Evolutionary conservation across 2,329 filamentous ascomycete genomes (phyloP).

Genomic region (Penicillium paneum): DNA sequence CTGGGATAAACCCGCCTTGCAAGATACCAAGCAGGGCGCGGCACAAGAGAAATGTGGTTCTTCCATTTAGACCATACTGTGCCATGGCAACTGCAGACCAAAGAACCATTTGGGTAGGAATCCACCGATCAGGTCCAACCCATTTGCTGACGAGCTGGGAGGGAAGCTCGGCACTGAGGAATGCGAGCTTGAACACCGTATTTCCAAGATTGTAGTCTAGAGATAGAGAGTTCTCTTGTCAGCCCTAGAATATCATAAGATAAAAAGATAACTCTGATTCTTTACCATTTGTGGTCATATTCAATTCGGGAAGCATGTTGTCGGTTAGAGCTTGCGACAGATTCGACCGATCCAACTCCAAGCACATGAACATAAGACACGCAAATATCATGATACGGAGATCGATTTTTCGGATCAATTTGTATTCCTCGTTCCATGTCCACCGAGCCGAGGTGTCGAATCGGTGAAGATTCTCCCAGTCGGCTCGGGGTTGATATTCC

Average conservation of each 20-base stretch:
- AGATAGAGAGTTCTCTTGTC: constrained; percentile 46
- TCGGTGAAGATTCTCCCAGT: constrained; percentile 39
- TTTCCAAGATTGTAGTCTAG: constrained; percentile 53
- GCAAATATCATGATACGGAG: constrained; percentile 23
- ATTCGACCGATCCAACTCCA: constrained; percentile 60
- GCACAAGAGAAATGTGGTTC: constrained; percentile 37
- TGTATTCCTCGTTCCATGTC: constrained; percentile 23
- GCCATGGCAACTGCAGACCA: constrained; percentile 49
- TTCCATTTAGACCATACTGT: constrained; percentile 47
- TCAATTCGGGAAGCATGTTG: constrained; percentile 49
- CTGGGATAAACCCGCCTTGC: constrained; percentile 58
- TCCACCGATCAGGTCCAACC: constrained; percentile 54
- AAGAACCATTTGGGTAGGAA: constrained; percentile 52
- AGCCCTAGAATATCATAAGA: constrained; percentile 20
- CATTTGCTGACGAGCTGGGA: constrained; percentile 57
- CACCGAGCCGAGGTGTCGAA: constrained; percentile 28
- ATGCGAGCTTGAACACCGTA: constrained; percentile 55
- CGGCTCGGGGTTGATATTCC: constrained; percentile 28
- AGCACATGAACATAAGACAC: constrained; percentile 59
- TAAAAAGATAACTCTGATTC: constrained; percentile 6
- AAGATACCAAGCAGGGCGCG: constrained; percentile 42
- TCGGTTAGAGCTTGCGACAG: constrained; percentile 56
- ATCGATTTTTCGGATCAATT: constrained; percentile 20
- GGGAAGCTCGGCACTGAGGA: constrained; percentile 54
- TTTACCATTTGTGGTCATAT: constrained; percentile 29